Base-by-base conservation (phyloP, 2,329 filamentous ascomycete species). In the Zymoseptoria passerinii region DNA sequence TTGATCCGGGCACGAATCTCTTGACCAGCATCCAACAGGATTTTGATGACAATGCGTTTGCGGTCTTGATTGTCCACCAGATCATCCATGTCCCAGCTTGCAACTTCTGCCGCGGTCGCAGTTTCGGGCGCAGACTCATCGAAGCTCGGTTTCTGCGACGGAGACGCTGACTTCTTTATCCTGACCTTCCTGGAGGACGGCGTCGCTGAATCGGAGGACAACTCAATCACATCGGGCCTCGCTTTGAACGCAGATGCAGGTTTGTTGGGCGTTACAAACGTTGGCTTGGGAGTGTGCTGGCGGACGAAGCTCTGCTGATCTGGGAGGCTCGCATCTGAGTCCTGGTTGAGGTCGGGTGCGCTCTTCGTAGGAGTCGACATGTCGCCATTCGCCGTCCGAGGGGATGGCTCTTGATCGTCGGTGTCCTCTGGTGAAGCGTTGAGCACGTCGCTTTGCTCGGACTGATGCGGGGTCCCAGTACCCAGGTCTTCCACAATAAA, bases 41-140 rank as follows among this genome's bases (percentile, higher is more conserved):
- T 61, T 54, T 78, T 77, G 53, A 78, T 74, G 20, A 81, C 61
- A 1, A 79, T 65, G 5, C 77, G 72, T 48, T 75, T 73, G 9
- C 77, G 70, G 60, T 82, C 63, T 10, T 20, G 7, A 16, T 52
- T 48, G 10, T 27, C 28, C 23, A 60, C 28, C 18, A 65, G 61
- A 18, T 61, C 57, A 3, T 57, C 51, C 23, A 63, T 27, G 29
- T 61, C 48, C 61, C 61, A 65, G 8, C 54, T 54, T 1, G 54
- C 58, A 20, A 65, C 60, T 8, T 65, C 57, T 4, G 44, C 27
- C 5, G 54, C 53, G 9, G 49, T 58, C 8, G 58, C 61, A 16
- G 53, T 48, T n/a, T 58, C 48, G 3, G 63, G 63, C 10, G 59
- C 20, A n/a, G 50, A n/a, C 28, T 27, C 13, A 20, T 28, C 54